These are phyloP conservation scores for Syncephalastrum contaminatum DNA, from an alignment of 371 early-diverging fungal genomes.

Conservation along the genomic window DNA sequence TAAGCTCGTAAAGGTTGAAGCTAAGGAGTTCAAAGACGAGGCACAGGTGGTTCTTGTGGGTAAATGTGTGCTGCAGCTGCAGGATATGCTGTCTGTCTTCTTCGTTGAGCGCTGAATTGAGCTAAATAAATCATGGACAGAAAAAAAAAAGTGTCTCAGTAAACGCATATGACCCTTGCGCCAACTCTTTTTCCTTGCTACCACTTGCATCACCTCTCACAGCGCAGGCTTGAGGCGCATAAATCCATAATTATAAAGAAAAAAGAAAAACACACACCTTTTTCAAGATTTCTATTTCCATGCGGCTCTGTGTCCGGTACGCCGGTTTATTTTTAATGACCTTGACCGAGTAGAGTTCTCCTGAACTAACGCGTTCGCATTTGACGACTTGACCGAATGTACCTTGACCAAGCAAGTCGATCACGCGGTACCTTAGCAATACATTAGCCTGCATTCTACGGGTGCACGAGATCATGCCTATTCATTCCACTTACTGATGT, in stretches of 20 bases:
- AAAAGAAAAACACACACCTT: slow-evolving; percentile 41
- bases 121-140: slow-evolving; percentile 25
- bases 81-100: slow-evolving; percentile 82
- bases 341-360: slow-evolving; percentile 92
- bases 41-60: slow-evolving; percentile 92
- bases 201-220: not conserved
- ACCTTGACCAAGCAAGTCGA: slow-evolving; percentile 92
- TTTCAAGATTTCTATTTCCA: slow-evolving; percentile 92
- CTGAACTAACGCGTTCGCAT: slow-evolving; percentile 83
- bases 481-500: slow-evolving; percentile 63
- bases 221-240: not conserved
- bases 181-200: too few relatives aligned
- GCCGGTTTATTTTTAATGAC: slow-evolving; percentile 96
- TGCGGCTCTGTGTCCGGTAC: slow-evolving; percentile 92
- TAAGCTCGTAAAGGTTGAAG: slow-evolving; percentile 95
- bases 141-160: too few relatives aligned
- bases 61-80: slow-evolving; percentile 87
- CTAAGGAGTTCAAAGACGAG: slow-evolving; percentile 95
- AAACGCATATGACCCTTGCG: too few relatives aligned
- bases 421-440: slow-evolving; percentile 69
- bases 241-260: not conserved
- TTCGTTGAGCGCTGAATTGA: slow-evolving; percentile 78
- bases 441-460: not conserved
- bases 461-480: not conserved
- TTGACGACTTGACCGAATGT: slow-evolving; percentile 99